Evolutionary conservation across 2,329 filamentous ascomycete species (phyloP).

Genomic region (Colletotrichum sp.): DNA sequence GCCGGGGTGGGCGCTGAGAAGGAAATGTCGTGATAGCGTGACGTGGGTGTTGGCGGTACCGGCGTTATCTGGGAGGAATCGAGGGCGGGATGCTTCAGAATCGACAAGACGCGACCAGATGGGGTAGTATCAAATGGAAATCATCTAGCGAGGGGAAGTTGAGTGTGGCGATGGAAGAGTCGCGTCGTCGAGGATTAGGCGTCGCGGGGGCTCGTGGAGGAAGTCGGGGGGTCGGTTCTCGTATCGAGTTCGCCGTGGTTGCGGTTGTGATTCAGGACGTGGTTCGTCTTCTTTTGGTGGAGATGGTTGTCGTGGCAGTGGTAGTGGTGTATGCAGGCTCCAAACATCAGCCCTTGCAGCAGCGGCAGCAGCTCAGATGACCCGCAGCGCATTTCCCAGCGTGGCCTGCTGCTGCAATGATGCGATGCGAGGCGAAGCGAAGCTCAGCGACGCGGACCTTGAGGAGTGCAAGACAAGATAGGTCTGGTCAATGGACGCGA

Average conservation of each 20-base stretch:
- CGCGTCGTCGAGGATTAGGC: background rate
- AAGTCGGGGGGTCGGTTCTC: background rate
- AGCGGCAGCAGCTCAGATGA: slow-evolving; percentile 12
- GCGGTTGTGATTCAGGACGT: slow-evolving; percentile 1
- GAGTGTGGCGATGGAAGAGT: background rate
- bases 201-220: background rate
- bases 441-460: background rate
- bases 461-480: slow-evolving; percentile 6
- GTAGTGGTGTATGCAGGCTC: slow-evolving; percentile 10
- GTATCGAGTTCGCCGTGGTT: background rate
- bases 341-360: slow-evolving; percentile 21
- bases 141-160: background rate
- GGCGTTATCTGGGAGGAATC: background rate
- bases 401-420: slow-evolving; percentile 15
- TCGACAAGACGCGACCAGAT: slow-evolving; percentile 5
- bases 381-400: slow-evolving; percentile 21
- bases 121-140: background rate
- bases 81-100: background rate
- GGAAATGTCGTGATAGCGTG: slow-evolving; percentile 19
- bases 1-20: background rate
- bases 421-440: slow-evolving; percentile 14
- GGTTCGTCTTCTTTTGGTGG: background rate
- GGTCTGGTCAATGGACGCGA: slow-evolving; percentile 17
- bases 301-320: slow-evolving; percentile 2
- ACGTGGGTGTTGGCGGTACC: slow-evolving; percentile 6